Evolutionary conservation across 179 eudicot genomes (phyloP), one percentile per base, ranked within the genome.

Genomic region (Corrigiola litoralis): DNA sequence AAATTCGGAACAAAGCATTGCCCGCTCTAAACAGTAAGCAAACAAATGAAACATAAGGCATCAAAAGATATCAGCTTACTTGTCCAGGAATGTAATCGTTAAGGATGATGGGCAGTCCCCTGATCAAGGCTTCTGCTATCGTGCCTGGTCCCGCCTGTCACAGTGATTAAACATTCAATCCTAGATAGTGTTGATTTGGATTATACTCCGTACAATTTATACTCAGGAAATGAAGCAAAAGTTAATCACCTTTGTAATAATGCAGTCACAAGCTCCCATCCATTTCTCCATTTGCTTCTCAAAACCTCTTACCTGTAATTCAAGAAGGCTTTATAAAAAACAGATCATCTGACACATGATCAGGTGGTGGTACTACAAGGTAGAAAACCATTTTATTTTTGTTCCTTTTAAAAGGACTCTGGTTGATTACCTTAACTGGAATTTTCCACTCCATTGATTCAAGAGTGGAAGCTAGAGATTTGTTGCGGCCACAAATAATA

Each of bases 181-280:
- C 17, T 1, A 58, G 51, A 27, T 13, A 55, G 53, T 58, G 21
- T 33, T 14, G 0, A 0, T 23, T 8, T 44, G 27, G 17, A 46
- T 32, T n/a, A 52, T 34, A 4, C n/a, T 14, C 10, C 23, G 21
- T 45, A 6, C 16, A 25, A 41, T 10, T 37, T 4, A 7, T 1
- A 18, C 28, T 47, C 10, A 2, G 27, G 38, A n/a, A 41, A 58
- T 32, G 37, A 48, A 32, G 29, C 18, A 23, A 14, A 24, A 34
- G 27, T 14, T 37, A 48, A 20, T 59, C 71, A 90, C 97, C 78
- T 90, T 90, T 18, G 97, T 90, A 16, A 90, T 90, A 45, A 90
- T 90, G 75, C 97, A 90, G 62, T 90, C 97, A 62, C 95, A 90
- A 71, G 95, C 88, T 31, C 95, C 96, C 97, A 90, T 90, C 90